Base-by-base conservation (phyloP, 2,329 filamentous ascomycete species). In the Neonectria ditissima region DNA sequence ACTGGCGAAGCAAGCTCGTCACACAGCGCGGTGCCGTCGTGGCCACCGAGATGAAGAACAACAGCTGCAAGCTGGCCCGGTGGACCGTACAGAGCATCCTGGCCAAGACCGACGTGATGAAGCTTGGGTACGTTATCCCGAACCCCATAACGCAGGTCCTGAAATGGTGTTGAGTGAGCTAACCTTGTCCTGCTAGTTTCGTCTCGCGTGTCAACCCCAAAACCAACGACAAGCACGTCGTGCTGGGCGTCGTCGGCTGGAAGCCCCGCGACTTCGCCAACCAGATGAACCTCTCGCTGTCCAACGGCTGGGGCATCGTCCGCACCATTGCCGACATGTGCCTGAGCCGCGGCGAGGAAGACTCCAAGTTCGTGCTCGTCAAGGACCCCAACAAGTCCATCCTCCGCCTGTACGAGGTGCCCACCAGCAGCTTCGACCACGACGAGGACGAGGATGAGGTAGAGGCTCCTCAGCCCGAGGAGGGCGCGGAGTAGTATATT, bases 1-100 rank as follows among this genome's bases (percentile, higher is more conserved):
- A 99, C 87, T 99, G 96, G 96, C 89, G 96, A 79, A 91, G 90
- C 72, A 99, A 99, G 88, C 88, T 99, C 65, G 92, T 92, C 69
- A 93, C 91, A 74, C 94, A 97, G 84, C 92, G 96, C 75, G 96
- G 96, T 89, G 96, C 96, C 61, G 95, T 99, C 45, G 92, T 99
- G 26, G 96, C 96, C 20, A 99, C 96, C 13, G 96, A 99, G 85
- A 99, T 99, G 96, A 99, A 99, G 92, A 99, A 99, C 89, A 99
- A 99, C 88, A 94, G 90, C 77, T 97, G 93, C 91, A 99, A 99
- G 86, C 90, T 99, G 67, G 96, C 96, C 62, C 87, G 96, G 79
- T 99, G 96, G 96, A 97, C 96, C 32, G 93, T 95, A 45, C 96
- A 99, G 86, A 93, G 92, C 77, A 97, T 99, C 76, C 89, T 99